Evolutionary conservation across 371 early-diverging fungal genomes (phyloP).

Genomic region (Furculomyces boomerangus): DNA sequence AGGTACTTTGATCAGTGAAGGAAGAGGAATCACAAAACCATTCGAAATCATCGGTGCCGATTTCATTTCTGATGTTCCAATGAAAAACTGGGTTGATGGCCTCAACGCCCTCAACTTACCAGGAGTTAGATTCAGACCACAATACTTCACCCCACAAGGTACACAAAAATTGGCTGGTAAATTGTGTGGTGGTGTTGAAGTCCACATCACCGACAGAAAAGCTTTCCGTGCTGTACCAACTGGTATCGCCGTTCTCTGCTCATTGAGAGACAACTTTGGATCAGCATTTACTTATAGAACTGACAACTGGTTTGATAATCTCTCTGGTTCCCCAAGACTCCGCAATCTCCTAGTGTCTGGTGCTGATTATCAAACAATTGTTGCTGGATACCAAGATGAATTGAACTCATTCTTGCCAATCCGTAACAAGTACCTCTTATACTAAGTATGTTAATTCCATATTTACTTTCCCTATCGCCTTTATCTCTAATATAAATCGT

Average conservation of each 20-base stretch:
- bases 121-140: not conserved
- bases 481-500: too few relatives aligned
- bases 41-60: constrained; percentile 1
- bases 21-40: constrained; percentile 1
- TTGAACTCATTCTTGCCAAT: not conserved
- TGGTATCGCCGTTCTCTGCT: not conserved
- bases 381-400: not conserved
- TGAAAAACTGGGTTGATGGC: not conserved
- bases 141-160: not conserved
- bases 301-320: not conserved
- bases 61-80: not conserved
- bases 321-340: not conserved
- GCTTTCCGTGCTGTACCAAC: not conserved
- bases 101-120: not conserved
- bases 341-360: not conserved
- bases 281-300: not conserved
- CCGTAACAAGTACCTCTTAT: not conserved
- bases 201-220: not conserved
- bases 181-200: not conserved
- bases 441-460: not conserved
- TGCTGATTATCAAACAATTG: not conserved
- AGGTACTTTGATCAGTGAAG: not conserved
- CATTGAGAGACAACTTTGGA: not conserved
- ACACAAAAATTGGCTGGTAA: not conserved
- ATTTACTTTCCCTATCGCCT: too few relatives aligned